phyloP scores from a whole-genome alignment of 179 eudicot species.

The Silene vulgaris region DNA sequence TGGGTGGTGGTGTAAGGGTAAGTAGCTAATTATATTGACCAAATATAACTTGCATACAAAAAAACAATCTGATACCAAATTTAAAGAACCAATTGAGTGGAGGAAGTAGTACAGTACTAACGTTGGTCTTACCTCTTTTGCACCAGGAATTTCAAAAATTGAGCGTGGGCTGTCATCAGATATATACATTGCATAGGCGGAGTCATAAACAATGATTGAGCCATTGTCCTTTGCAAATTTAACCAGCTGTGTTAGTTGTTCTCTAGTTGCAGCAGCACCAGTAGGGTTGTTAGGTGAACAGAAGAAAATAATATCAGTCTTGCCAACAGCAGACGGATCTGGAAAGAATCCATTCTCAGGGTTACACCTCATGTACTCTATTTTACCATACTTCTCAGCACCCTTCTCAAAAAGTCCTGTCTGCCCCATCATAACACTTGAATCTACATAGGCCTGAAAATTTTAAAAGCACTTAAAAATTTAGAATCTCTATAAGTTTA shows the following conservation, averaged over 20 bases:
- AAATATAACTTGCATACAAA: no score
- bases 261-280: slow-evolving; percentile 77
- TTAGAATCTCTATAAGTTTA: not conserved
- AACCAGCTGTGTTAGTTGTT: slow-evolving; percentile 61
- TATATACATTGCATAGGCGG: slow-evolving; percentile 83
- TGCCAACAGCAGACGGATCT: slow-evolving; percentile 52
- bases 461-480: not conserved
- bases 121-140: slow-evolving; percentile 53
- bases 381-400: slow-evolving; percentile 54
- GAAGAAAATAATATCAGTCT: slow-evolving; percentile 82
- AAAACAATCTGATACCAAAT: not conserved
- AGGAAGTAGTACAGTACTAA: not conserved
- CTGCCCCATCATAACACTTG: slow-evolving; percentile 89
- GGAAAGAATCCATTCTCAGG: slow-evolving; percentile 87
- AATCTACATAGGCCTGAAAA: slow-evolving; percentile 85
- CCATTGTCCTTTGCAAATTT: slow-evolving; percentile 77
- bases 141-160: slow-evolving; percentile 89
- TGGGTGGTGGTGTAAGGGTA: not conserved
- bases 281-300: slow-evolving; percentile 98
- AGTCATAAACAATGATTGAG: slow-evolving; percentile 80
- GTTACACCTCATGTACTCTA: slow-evolving; percentile 84
- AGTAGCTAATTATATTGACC: not conserved
- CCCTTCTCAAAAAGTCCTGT: slow-evolving; percentile 59
- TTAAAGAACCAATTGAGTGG: not conserved
- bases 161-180: slow-evolving; percentile 72